phyloP scores from a whole-genome alignment of 495 filamentous ascomycete species.

The Aspergillus conjunctus region DNA sequence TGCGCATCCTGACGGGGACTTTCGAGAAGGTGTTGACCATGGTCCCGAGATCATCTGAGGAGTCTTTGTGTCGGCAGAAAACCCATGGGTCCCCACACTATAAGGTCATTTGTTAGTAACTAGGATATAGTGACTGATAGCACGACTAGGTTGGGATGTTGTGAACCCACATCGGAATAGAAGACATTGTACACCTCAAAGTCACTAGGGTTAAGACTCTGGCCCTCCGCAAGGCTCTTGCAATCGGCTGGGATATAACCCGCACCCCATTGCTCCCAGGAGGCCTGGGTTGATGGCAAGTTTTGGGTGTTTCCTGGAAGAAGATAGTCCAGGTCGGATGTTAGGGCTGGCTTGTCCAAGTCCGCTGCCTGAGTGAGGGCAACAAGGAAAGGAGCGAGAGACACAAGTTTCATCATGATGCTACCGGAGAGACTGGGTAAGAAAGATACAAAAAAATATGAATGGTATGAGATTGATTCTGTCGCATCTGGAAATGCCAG shows the following conservation, averaged over 20 bases:
- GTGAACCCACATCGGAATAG: constrained; percentile 9
- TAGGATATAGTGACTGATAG: not conserved
- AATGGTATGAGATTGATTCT: too few relatives aligned
- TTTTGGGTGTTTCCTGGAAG: constrained; percentile 3
- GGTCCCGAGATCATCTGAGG: constrained; percentile 1
- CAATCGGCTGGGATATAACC: constrained; percentile 15
- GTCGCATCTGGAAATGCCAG: too few relatives aligned
- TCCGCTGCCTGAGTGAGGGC: not conserved
- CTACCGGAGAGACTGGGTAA: too few relatives aligned
- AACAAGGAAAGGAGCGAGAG: constrained; percentile 2
- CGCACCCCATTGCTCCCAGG: constrained; percentile 8
- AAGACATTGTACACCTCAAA: constrained; percentile 17
- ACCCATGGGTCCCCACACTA: constrained; percentile 14
- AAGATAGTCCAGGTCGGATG: constrained; percentile 14
- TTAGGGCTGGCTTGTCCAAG: constrained; percentile 13
- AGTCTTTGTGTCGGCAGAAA: constrained; percentile 13
- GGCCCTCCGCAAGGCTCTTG: constrained; percentile 16
- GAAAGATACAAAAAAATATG: too few relatives aligned
- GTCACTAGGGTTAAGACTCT: constrained; percentile 10
- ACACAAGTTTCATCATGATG: not conserved
- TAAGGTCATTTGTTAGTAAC: not conserved
- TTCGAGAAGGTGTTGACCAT: constrained; percentile 8
- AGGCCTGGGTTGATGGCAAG: not conserved
- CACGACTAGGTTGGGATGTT: not conserved
- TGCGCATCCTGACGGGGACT: constrained; percentile 14